phyloP scores from a whole-genome alignment of 2,329 filamentous ascomycete genomes.

The Tympanopsis confertula region DNA sequence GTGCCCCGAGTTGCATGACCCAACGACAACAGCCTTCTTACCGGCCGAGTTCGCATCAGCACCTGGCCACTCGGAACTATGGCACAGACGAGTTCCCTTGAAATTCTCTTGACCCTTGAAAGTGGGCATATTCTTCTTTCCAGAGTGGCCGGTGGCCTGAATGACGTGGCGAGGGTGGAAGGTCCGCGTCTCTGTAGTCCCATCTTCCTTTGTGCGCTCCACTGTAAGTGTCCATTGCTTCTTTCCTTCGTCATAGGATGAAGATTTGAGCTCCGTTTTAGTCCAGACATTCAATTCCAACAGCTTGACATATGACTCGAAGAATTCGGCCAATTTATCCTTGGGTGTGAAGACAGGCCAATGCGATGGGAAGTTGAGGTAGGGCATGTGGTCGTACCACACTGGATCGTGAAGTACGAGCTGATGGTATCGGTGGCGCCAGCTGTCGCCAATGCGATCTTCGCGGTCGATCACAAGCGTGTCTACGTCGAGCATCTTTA shows the following conservation, averaged over 20 bases:
- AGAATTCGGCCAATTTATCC: slow-evolving; percentile 59
- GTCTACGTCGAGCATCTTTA: slow-evolving; percentile 45
- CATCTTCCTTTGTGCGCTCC: slow-evolving; percentile 12
- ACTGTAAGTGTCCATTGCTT: slow-evolving; percentile 40
- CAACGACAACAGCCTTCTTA: slow-evolving; percentile 42
- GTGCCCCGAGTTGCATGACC: slow-evolving; percentile 45
- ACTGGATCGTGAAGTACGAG: slow-evolving; percentile 60
- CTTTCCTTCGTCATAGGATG: slow-evolving; percentile 35
- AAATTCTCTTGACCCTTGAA: slow-evolving; percentile 43
- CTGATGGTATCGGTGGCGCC: slow-evolving; percentile 50
- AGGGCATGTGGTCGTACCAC: slow-evolving; percentile 50
- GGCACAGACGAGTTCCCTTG: slow-evolving; percentile 38
- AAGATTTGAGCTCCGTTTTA: slow-evolving; percentile 31
- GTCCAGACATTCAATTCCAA: slow-evolving; percentile 63
- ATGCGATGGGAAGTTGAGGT: slow-evolving; percentile 47
- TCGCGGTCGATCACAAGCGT: slow-evolving; percentile 48
- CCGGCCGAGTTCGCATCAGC: slow-evolving; percentile 23
- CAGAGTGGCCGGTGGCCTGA: slow-evolving; percentile 57
- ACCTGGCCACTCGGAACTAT: slow-evolving; percentile 37
- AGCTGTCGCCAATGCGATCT: slow-evolving; percentile 48
- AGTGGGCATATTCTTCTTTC: slow-evolving; percentile 47
- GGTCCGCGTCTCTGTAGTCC: slow-evolving; percentile 31
- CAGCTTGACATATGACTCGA: slow-evolving; percentile 50
- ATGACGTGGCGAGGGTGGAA: slow-evolving; percentile 53
- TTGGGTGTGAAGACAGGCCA: slow-evolving; percentile 65